These are phyloP conservation scores for Aspergillus heteromorphus DNA, from an alignment of 495 filamentous ascomycete genomes.

Conservation along the genomic window DNA sequence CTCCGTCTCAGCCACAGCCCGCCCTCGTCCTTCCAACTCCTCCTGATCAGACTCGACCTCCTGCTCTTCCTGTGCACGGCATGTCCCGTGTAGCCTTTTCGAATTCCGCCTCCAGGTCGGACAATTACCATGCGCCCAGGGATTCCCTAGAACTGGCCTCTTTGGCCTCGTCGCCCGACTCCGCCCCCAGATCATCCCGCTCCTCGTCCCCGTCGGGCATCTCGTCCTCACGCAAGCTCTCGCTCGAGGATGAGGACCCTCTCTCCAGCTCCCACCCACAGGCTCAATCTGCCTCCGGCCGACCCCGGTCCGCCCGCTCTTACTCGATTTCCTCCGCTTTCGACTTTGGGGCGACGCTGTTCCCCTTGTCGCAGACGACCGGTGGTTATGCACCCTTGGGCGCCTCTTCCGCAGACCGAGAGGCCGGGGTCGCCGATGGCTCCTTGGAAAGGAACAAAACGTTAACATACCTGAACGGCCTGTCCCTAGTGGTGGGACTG, in stretches of 20 bases:
- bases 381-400: constrained; percentile 79
- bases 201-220: constrained; percentile 78
- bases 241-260: constrained; percentile 80
- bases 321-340: constrained; percentile 91
- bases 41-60: neutral
- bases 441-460: constrained; percentile 93
- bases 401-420: constrained; percentile 53
- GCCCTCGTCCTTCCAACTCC: constrained; percentile 2
- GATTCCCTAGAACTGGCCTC: constrained; percentile 97
- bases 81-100: constrained; percentile 36
- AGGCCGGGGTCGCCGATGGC: constrained; percentile 41
- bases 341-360: constrained; percentile 85
- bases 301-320: constrained; percentile 55
- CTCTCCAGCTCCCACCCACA: constrained; percentile 52
- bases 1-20: neutral
- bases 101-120: constrained; percentile 23
- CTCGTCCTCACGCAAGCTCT: constrained; percentile 85
- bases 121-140: constrained; percentile 42
- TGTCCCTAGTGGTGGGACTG: constrained; percentile 83
- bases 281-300: constrained; percentile 41
- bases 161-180: constrained; percentile 66
- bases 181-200: constrained; percentile 52
- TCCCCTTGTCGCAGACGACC: constrained; percentile 84
- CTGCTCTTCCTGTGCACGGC: constrained; percentile 4
- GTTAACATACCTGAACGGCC: constrained; percentile 86